These are phyloP conservation scores for Globomyces pollinis-pini DNA, from an alignment of 192 early-diverging fungal species.

Conservation along the genomic window DNA sequence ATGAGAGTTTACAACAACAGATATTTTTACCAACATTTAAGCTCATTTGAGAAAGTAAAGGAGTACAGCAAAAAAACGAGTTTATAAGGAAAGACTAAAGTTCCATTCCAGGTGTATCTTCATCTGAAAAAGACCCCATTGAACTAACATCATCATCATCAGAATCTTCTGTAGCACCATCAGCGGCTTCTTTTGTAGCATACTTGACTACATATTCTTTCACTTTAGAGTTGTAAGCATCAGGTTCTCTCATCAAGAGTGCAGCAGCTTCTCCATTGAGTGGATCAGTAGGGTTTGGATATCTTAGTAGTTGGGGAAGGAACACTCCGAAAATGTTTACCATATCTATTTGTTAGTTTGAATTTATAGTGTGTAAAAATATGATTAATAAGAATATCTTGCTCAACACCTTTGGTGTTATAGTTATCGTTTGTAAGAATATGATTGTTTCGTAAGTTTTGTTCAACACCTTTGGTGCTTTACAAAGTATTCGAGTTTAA, in stretches of 20 bases:
- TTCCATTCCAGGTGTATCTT: slow-evolving; percentile 77
- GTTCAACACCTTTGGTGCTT: no score
- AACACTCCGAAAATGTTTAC: slow-evolving; percentile 99
- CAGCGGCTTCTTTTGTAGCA: slow-evolving; percentile 80
- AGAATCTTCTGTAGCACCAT: slow-evolving; percentile 55
- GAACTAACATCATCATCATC: slow-evolving; percentile 61
- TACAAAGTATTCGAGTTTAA: no score
- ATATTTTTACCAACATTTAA: no score
- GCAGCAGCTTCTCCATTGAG: slow-evolving; percentile 98
- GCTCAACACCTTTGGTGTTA: no score
- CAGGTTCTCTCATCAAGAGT: slow-evolving; percentile 87
- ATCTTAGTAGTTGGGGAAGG: slow-evolving; percentile 91
- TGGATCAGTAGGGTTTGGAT: slow-evolving; percentile 99
- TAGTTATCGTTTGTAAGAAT: background rate
- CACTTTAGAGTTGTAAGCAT: slow-evolving; percentile 86
- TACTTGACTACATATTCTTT: slow-evolving; percentile 79
- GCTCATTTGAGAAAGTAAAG: no score
- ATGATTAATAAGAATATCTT: slow-evolving; percentile 8
- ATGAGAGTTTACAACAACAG: no score
- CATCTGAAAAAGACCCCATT: slow-evolving; percentile 64
- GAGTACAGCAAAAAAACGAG: no score
- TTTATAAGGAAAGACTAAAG: no score
- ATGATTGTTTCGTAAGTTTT: background rate
- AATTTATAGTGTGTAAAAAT: no score
- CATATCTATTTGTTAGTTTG: slow-evolving; percentile 92